Base-by-base conservation (phyloP, 179 eudicot species). In the Heliamphora pulchella region DNA sequence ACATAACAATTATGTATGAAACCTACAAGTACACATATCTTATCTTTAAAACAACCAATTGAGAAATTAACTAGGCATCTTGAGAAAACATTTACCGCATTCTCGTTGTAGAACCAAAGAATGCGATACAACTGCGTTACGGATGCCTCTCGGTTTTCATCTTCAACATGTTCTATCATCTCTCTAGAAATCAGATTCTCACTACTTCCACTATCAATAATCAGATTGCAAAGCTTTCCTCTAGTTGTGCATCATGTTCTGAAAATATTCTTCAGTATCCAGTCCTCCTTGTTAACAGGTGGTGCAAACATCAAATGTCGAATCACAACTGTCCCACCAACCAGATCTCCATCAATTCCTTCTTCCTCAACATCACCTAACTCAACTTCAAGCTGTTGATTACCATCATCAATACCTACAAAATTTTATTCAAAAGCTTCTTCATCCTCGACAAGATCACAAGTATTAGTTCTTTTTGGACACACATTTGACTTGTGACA, bases 121-220 rank as follows among this genome's bases (percentile, higher is more conserved):
- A 71, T 71, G 41, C 58, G 58, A 17, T 50, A 71, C 0, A 58
- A 31, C 39, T 31, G 39, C 39, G 75, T 50, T 71, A 58, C 2
- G 43, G 57, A 18, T 71, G 58, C 17, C 17, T 50, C 39, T n/a
- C 58, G 1, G 75, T 50, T 22, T 71, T 14, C 6, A 71, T 39
- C 59, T 71, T 71, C 75, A 71, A 17, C n/a, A n/a, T 71, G 53
- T 71, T 31, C 58, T 4, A 71, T 58, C 75, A 71, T 71, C 58
- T 71, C 75, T 71, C 17, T 58, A n/a, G 75, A 44, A 47, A 71
- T 58, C 41, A 71, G 43, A n/a, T 71, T 71, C 46, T 47, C 41
- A 8, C 41, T 47, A 6, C 75, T 71, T 6, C 57, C 58, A 5
- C 43, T 18, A 7, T 71, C 43, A 71, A 71, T 71, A 48, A 71